phyloP scores from a whole-genome alignment of 148 eudicot genomes.

The Rhododendron kiyosumense region DNA sequence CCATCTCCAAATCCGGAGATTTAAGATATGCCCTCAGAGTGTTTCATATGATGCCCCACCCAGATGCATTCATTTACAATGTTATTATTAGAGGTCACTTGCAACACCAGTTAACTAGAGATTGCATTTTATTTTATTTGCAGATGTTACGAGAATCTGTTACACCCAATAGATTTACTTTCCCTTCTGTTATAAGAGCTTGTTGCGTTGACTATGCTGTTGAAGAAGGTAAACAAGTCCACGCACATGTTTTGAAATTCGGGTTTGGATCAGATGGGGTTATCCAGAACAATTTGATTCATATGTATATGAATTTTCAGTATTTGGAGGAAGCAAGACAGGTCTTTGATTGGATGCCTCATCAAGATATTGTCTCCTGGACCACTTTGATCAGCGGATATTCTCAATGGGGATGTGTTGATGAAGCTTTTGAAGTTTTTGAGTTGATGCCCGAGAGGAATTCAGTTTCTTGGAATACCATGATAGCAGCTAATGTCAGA shows the following conservation, averaged over 20 bases:
- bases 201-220: constrained; percentile 41
- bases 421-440: constrained; percentile 47
- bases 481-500: constrained; percentile 59
- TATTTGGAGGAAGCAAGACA: constrained; percentile 48
- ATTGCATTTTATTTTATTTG: constrained; percentile 44
- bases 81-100: constrained; percentile 57
- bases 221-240: constrained; percentile 51
- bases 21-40: constrained; percentile 51
- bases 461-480: constrained; percentile 67
- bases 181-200: constrained; percentile 61
- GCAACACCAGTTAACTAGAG: constrained; percentile 16
- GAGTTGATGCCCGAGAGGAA: constrained; percentile 37
- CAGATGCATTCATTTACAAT: constrained; percentile 71
- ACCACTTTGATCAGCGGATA: constrained; percentile 76
- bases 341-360: constrained; percentile 45
- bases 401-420: constrained; percentile 51
- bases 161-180: constrained; percentile 54
- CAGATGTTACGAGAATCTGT: constrained; percentile 45
- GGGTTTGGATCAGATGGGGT: constrained; percentile 45
- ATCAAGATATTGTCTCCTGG: constrained; percentile 53
- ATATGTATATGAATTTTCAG: constrained; percentile 58
- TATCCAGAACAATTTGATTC: constrained; percentile 63
- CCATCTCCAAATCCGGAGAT: constrained; percentile 42
- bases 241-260: constrained; percentile 53
- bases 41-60: constrained; percentile 54